Base-by-base conservation (phyloP, 306 rosid genomes). In the Casuarina glauca region DNA sequence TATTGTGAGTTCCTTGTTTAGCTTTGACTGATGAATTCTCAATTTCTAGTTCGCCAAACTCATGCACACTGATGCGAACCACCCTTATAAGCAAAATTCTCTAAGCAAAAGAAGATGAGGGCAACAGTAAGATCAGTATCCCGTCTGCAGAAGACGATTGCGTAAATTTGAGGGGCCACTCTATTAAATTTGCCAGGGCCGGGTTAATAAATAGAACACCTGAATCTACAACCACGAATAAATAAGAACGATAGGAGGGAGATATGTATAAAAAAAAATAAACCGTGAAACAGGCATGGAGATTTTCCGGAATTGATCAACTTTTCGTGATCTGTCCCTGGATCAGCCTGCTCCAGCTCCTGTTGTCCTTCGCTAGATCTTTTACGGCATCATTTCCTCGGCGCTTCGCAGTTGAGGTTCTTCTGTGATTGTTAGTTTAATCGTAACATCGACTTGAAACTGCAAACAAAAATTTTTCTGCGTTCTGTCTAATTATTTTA, bases 1-100 rank as follows among this genome's bases (percentile, higher is more conserved):
- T 5, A 74, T 79, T 39, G 97, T 91, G 79, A 89, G 97, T 86
- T 78, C 36, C 70, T 70, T 69, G 55, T 46, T 68, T 19, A 19
- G 9, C 53, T 3, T 43, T 74, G 3, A 26, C 5, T 32, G 43
- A 1, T 2, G 8, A 15, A 6, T 6, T 15, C 41, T 41, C 49
- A 12, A 41, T 39, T 66, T 66, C 32, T 39, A 39, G 4, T 17
- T 41, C 48, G 6, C 41, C 70, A 16, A 66, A 61, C 42, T 61
- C 42, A 4, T 61, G 67, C 67, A n/a, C 63, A n/a, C 63, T 20
- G 63, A 6, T 20, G 63, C 36, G 8, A 8, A 5, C 45, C 16
- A 62, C 1, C 67, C 10, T 32, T 19, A 8, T 20, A 20, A 26
- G 1, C 9, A 46, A 46, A 46, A 46, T 46, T 46, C 71, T 58